Evolutionary conservation across 495 filamentous ascomycete genomes (phyloP), one percentile per base, ranked within the genome.

Genomic region (Letharia columbiana): DNA sequence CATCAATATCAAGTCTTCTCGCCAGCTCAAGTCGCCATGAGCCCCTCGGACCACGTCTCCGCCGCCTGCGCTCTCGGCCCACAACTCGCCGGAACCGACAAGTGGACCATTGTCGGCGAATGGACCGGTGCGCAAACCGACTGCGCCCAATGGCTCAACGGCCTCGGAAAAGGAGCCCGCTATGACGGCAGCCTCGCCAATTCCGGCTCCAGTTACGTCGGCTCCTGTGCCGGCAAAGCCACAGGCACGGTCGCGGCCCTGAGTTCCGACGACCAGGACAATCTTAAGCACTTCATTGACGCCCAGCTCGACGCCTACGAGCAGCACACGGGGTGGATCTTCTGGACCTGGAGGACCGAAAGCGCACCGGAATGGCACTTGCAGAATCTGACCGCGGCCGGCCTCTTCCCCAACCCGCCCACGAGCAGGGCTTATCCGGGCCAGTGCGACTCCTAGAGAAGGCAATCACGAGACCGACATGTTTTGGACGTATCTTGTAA

Each of bases 341-440:
- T 89, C 77, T 92, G 89, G 89, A 86, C 85, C 9, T 91, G 89
- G 84, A 92, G 91, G 78, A 91, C 86, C n/a, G 89, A 95, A 69
- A 87, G 82, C 49, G 84, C 91, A 39, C 92, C 92, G 0, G 91
- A 92, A 75, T 96, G 92, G 92, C 85, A 93, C 72, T 86, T 95
- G 82, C 79, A 86, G 77, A 82, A 82, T 75, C 80, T 86, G 62
- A 71, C 87, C 28, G 78, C 74, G 8, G 80, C 74, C 40, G 86
- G 84, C 0, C 63, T 90, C 50, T 88, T 90, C 75, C 86, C 87
- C 31, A 79, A 84, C 68, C 85, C 86, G n/a, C 70, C 84, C 61
- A 77, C 74, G 18, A 71, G 74, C 63, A 74, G 84, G 63, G 71
- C 80, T 61, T 82, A 79, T 74, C 79, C 78, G 11, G 71, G 74